These are phyloP conservation scores for Fraxinus cuspidata DNA, from an alignment of 257 asterid genomes.

Conservation along the genomic window DNA sequence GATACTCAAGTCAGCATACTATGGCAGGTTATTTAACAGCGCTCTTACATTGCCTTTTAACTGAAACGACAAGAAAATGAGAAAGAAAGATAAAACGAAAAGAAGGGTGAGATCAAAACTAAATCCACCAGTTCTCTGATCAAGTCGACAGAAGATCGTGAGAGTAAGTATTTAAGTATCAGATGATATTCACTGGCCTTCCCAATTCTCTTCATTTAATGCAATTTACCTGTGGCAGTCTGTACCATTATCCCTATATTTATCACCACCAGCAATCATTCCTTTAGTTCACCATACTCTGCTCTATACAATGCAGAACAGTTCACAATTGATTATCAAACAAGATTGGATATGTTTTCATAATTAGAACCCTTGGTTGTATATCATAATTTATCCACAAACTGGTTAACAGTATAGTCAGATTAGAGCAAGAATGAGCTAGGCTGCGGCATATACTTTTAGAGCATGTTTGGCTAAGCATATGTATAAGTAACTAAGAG, in stretches of 20 bases:
- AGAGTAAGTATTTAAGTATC: neutral
- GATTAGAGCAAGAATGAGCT: too few species aligned
- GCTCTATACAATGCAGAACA: neutral
- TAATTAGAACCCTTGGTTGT: too few species aligned
- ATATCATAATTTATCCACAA: neutral
- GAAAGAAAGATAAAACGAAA: constrained; percentile 1
- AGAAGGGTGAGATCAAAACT: neutral
- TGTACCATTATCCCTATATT: neutral
- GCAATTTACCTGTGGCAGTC: neutral
- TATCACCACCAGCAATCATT: neutral
- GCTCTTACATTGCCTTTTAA: too few species aligned
- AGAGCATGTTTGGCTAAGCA: too few species aligned
- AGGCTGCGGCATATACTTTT: too few species aligned
- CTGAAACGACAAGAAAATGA: too few species aligned
- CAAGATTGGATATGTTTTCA: neutral
- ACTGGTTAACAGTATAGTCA: neutral
- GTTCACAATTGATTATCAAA: neutral
- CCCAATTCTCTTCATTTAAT: neutral
- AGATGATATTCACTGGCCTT: neutral
- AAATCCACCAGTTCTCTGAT: neutral
- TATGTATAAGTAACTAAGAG: too few species aligned
- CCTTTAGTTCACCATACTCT: neutral
- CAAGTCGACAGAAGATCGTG: neutral
- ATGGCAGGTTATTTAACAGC: too few species aligned
- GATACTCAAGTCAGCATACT: too few species aligned